These are phyloP conservation scores for Wickerhamomyces sp. DNA, from an alignment of 1,139 yeast species.

Conservation along the genomic window DNA sequence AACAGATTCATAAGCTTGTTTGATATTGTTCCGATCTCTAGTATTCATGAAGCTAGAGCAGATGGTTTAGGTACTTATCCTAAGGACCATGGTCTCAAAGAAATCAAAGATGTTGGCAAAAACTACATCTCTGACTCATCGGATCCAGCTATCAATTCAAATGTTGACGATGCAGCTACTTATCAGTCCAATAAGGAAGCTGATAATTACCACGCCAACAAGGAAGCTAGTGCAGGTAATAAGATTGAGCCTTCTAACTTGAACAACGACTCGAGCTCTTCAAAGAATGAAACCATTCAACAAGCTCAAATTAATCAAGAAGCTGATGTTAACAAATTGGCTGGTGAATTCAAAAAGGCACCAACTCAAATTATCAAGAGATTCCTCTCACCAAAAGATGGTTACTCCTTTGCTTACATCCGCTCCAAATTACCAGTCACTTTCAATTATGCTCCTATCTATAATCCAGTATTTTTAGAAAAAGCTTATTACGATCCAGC, in stretches of 20 bases:
- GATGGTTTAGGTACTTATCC: slow-evolving; percentile 38
- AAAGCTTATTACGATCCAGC: slow-evolving; percentile 63
- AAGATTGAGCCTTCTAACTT: not conserved
- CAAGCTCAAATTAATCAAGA: slow-evolving; percentile 8
- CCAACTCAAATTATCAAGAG: slow-evolving; percentile 26
- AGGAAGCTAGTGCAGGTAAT: not conserved
- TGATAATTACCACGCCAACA: too few relatives aligned
- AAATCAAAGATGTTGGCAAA: slow-evolving; percentile 52
- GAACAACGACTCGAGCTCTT: slow-evolving; percentile 18
- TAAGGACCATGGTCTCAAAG: slow-evolving; percentile 59
- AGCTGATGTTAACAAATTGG: slow-evolving; percentile 11
- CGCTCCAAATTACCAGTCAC: slow-evolving; percentile 30
- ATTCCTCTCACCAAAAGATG: slow-evolving; percentile 31
- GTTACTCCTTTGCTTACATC: slow-evolving; percentile 28
- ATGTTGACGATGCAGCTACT: slow-evolving; percentile 5
- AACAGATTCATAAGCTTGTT: slow-evolving; percentile 55
- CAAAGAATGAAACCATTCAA: slow-evolving; percentile 21
- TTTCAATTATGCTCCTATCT: slow-evolving; percentile 32
- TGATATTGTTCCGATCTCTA: slow-evolving; percentile 72
- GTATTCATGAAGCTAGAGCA: slow-evolving; percentile 56
- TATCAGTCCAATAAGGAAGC: slow-evolving; percentile 2
- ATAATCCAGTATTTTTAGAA: slow-evolving; percentile 30
- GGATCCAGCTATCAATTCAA: not conserved
- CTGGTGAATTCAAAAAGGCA: slow-evolving; percentile 10
- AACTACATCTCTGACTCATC: slow-evolving; percentile 5